These are phyloP conservation scores for Xylaria sp. DNA, from an alignment of 2,329 filamentous ascomycete genomes.

Conservation along the genomic window DNA sequence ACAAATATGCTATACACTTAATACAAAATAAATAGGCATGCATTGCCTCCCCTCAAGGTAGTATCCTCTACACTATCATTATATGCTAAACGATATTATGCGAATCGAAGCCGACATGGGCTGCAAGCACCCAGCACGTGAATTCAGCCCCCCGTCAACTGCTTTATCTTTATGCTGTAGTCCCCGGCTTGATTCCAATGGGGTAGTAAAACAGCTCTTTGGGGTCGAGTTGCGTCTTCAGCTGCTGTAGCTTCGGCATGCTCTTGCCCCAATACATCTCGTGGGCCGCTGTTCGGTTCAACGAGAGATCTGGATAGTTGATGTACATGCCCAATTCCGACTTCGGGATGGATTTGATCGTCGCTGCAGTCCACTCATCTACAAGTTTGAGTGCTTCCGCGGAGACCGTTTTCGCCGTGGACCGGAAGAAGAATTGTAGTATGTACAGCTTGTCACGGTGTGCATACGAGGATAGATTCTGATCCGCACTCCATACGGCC, in stretches of 20 bases:
- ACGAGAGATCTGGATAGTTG: constrained; percentile 63
- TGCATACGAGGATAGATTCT: constrained; percentile 52
- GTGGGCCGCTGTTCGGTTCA: constrained; percentile 59
- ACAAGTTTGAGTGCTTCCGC: constrained; percentile 41
- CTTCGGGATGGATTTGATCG: constrained; percentile 36
- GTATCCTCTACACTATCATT: constrained; percentile 20
- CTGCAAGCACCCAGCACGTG: constrained; percentile 3
- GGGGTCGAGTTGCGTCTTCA: constrained; percentile 55
- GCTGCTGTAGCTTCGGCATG: constrained; percentile 49
- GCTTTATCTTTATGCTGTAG: constrained; percentile 20
- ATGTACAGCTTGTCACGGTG: constrained; percentile 60
- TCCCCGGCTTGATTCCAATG: constrained; percentile 44
- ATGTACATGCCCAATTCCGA: constrained; percentile 54
- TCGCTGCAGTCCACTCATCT: constrained; percentile 44
- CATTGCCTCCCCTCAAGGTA: constrained; percentile 4
- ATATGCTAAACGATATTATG: constrained; percentile 23
- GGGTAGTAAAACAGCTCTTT: constrained; percentile 55
- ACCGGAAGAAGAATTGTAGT: constrained; percentile 59
- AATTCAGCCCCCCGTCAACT: background rate
- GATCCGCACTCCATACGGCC: constrained; percentile 47
- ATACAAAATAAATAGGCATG: constrained; percentile 7
- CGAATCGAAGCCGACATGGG: background rate
- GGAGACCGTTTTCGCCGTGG: constrained; percentile 46
- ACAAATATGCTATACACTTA: background rate
- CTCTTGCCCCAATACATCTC: constrained; percentile 59